Evolutionary conservation across 306 rosid species (phyloP).

Genomic region (Sindora glabra): DNA sequence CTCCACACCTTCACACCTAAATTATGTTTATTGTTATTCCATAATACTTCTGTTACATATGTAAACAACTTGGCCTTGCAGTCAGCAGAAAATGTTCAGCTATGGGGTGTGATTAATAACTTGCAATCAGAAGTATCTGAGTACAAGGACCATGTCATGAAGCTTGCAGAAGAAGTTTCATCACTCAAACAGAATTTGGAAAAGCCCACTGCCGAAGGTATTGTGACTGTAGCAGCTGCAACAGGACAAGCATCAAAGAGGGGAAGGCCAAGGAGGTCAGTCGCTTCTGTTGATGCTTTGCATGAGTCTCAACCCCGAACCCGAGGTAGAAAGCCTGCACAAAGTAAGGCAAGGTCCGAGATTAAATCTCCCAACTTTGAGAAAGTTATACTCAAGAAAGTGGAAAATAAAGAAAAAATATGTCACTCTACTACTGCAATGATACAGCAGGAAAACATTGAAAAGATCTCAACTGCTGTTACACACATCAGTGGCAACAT

Average conservation of each 20-base stretch:
- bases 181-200: slow-evolving; percentile 27
- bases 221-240: slow-evolving; percentile 8
- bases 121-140: slow-evolving; percentile 41
- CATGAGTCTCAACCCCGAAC: slow-evolving; percentile 11
- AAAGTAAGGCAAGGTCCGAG: slow-evolving; percentile 10
- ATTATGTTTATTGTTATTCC: neutral
- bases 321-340: slow-evolving; percentile 19
- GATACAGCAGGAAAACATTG: slow-evolving; percentile 12
- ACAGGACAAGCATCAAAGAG: slow-evolving; percentile 28
- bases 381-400: slow-evolving; percentile 29
- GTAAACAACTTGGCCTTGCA: slow-evolving; percentile 21
- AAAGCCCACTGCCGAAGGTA: slow-evolving; percentile 17
- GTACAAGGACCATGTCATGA: slow-evolving; percentile 29
- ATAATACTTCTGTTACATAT: neutral
- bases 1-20: neutral
- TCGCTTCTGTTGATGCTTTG: slow-evolving; percentile 10
- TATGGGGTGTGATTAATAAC: slow-evolving; percentile 25
- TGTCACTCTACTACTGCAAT: neutral
- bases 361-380: slow-evolving; percentile 24
- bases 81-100: slow-evolving; percentile 41
- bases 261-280: slow-evolving; percentile 37
- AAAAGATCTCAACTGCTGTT: neutral
- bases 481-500: neutral
- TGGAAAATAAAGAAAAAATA: slow-evolving; percentile 11
- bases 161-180: slow-evolving; percentile 36